These are phyloP conservation scores for Candida parachauliodes DNA, from an alignment of 805 yeast species.

Conservation along the genomic window DNA sequence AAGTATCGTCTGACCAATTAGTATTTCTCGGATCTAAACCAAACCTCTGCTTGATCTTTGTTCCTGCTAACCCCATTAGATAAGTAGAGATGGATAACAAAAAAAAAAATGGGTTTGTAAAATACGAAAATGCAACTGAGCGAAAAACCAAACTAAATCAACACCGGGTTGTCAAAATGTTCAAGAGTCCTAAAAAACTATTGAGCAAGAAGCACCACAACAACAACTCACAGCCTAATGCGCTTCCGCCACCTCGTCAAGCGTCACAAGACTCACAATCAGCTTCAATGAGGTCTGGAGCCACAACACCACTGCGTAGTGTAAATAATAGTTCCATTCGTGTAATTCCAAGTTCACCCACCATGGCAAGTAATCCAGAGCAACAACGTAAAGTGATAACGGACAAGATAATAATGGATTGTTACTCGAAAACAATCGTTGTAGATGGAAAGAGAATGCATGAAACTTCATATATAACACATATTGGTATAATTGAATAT, in stretches of 20 bases:
- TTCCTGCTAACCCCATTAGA: constrained; percentile 80
- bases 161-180: too few relatives aligned
- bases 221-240: not conserved
- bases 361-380: constrained; percentile 1
- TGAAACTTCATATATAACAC: constrained; percentile 61
- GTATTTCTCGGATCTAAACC: constrained; percentile 94
- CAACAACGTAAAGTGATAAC: constrained; percentile 11
- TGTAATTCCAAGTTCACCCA: constrained; percentile 5
- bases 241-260: constrained; percentile 1
- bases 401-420: constrained; percentile 34
- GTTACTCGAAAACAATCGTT: constrained; percentile 30
- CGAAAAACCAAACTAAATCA: constrained; percentile 2
- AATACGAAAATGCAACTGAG: constrained; percentile 47
- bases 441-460: constrained; percentile 19
- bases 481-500: constrained; percentile 72
- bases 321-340: not conserved
- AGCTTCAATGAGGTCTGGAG: not conserved
- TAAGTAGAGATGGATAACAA: not conserved
- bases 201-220: not conserved
- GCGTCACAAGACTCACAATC: not conserved
- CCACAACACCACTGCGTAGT: constrained; percentile 1
- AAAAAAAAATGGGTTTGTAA: not conserved
- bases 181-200: constrained; percentile 8
- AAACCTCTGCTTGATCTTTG: constrained; percentile 75
- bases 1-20: constrained; percentile 83